Conservation (phyloP, 2,329 filamentous ascomycete species). For the Cercospora brassicicola region DNA sequence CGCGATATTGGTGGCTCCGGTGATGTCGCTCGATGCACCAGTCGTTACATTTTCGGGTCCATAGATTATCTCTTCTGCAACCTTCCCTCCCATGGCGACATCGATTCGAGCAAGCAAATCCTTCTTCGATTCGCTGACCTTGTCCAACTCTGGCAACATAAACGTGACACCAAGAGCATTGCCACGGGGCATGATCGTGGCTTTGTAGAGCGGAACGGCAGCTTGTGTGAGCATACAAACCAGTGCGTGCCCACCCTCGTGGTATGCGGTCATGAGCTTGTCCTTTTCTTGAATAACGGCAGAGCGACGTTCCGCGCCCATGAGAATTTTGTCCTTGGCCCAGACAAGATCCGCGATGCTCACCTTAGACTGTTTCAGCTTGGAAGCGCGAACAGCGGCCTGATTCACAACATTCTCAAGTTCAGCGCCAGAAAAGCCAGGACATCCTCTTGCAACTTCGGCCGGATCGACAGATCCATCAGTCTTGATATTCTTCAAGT, state of each 20-base stretch:
- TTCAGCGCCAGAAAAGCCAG: conserved; percentile 91
- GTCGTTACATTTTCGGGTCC: conserved; percentile 89
- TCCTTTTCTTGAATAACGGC: conserved; percentile 91
- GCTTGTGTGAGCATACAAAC: conserved; percentile 80
- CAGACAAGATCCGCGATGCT: conserved; percentile 83
- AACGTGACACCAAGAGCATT: conserved; percentile 83
- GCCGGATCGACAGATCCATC: conserved; percentile 78
- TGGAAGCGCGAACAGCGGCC: conserved; percentile 90
- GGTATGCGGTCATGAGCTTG: conserved; percentile 92
- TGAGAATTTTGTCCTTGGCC: conserved; percentile 97
- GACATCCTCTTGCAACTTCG: conserved; percentile 79
- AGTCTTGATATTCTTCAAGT: conserved; percentile 86
- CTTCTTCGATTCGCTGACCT: conserved; percentile 81
- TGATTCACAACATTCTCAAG: conserved; percentile 97
- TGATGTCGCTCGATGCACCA: conserved; percentile 80
- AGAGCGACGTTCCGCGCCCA: conserved; percentile 89
- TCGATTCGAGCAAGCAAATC: conserved; percentile 81
- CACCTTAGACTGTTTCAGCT: conserved; percentile 74
- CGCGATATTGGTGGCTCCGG: conserved; percentile 75
- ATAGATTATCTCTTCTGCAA: conserved; percentile 87
- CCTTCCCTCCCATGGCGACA: conserved; percentile 79
- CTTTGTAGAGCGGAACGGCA: conserved; percentile 84
- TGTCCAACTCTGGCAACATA: conserved; percentile 86
- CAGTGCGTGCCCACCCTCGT: conserved; percentile 92
- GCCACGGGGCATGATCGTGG: conserved; percentile 91